Percentiles rank a stretch among this genome's conserved stretches.
phyloP scores from a whole-genome alignment of 2,329 filamentous ascomycete species.

The Thelonectria rubi region DNA sequence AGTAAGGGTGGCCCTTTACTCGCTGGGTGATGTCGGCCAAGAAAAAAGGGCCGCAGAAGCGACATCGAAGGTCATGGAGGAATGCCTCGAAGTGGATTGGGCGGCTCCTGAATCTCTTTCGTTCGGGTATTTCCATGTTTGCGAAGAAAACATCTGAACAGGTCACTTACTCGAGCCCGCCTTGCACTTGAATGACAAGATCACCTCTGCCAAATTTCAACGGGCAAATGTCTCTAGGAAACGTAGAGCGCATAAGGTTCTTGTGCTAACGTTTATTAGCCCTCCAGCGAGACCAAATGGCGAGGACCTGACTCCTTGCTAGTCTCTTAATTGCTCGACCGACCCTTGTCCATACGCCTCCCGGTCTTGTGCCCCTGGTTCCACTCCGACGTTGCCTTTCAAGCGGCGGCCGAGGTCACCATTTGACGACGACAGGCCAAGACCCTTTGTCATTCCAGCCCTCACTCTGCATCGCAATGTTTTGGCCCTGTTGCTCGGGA shows the following conservation, averaged over 20 bases:
- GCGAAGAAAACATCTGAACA: too few species aligned
- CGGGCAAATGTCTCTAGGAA: neutral
- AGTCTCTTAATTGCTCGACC: slow-evolving; percentile 12
- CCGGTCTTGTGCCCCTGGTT: slow-evolving; percentile 10
- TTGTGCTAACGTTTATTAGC: neutral
- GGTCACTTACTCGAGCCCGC: too few species aligned
- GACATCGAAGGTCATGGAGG: neutral
- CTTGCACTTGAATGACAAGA: neutral
- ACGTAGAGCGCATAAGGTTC: neutral
- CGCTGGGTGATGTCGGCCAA: neutral
- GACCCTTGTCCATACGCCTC: neutral
- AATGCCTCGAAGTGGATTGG: slow-evolving; percentile 5
- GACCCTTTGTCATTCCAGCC: slow-evolving; percentile 8
- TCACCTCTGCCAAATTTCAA: neutral
- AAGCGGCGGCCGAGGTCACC: slow-evolving; percentile 3
- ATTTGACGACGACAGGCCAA: slow-evolving; percentile 1
- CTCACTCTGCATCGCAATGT: neutral
- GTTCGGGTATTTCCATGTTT: too few species aligned
- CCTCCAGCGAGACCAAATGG: slow-evolving; percentile 1
- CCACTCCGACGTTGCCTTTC: slow-evolving; percentile 8
- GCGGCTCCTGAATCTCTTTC: neutral
- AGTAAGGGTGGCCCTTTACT: neutral
- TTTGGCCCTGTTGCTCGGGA: too few species aligned
- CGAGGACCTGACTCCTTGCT: slow-evolving; percentile 1
- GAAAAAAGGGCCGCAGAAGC: slow-evolving; percentile 1